Evolutionary conservation across 768 basidiomycete genomes (phyloP).

Genomic region (Leucocoprinus sp.): DNA sequence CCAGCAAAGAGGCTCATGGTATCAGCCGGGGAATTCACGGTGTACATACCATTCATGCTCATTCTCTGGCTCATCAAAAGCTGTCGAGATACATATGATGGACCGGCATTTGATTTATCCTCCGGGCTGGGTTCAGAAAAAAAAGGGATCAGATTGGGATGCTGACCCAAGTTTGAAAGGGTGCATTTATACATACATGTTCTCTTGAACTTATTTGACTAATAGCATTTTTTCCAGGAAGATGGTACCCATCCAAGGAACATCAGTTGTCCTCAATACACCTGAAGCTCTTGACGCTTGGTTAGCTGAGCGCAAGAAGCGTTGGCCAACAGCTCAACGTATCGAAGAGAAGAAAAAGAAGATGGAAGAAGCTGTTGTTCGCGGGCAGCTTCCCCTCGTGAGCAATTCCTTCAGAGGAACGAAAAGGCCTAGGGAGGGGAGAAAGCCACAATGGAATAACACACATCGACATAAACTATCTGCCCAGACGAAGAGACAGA

Average conservation of each 20-base stretch:
- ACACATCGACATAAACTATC: background rate
- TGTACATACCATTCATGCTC: conserved; percentile 59
- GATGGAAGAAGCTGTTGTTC: conserved; percentile 66
- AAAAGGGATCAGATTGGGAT: conserved; percentile 57
- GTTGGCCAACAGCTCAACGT: conserved; percentile 67
- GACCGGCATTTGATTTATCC: conserved; percentile 84
- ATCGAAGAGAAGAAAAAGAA: conserved; percentile 79
- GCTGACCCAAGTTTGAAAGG: conserved; percentile 77
- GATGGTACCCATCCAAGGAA: conserved; percentile 70
- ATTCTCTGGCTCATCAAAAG: conserved; percentile 62
- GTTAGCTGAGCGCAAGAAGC: conserved; percentile 82
- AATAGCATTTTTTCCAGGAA: conserved; percentile 38
- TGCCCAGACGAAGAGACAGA: background rate
- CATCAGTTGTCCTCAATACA: conserved; percentile 65
- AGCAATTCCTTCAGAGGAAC: conserved; percentile 34
- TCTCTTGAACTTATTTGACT: background rate
- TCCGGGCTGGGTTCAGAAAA: conserved; percentile 53
- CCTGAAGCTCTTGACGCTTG: conserved; percentile 78
- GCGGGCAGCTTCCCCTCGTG: conserved; percentile 60
- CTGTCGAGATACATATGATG: conserved; percentile 79
- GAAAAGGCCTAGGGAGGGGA: conserved; percentile 28
- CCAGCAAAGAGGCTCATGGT: conserved; percentile 35
- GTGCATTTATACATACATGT: conserved; percentile 28
- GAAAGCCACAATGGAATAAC: background rate
- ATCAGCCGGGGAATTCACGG: conserved; percentile 49